phyloP scores from a whole-genome alignment of 768 basidiomycete species.

The Lactarius tabidus region DNA sequence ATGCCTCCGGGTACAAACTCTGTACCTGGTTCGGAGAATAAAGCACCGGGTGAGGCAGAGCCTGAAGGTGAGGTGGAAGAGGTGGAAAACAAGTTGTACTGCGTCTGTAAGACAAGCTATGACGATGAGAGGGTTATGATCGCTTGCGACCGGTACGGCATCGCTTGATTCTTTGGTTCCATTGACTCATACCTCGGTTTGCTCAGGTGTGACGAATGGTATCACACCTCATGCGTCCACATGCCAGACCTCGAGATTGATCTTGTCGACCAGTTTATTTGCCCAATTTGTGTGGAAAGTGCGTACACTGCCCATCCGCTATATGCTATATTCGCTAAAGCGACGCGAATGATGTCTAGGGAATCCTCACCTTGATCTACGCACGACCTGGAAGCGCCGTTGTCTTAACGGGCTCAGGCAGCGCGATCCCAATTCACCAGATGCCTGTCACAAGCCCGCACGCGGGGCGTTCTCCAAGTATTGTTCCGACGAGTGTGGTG shows the following conservation, averaged over 20 bases:
- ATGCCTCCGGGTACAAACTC: slow-evolving; percentile 43
- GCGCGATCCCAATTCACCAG: slow-evolving; percentile 53
- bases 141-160: slow-evolving; percentile 79
- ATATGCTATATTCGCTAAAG: neutral
- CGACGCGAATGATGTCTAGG: slow-evolving; percentile 36
- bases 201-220: slow-evolving; percentile 89
- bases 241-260: slow-evolving; percentile 81
- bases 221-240: slow-evolving; percentile 79
- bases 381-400: slow-evolving; percentile 76
- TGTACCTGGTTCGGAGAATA: slow-evolving; percentile 42
- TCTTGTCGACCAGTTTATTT: slow-evolving; percentile 90
- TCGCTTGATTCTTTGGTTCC: neutral
- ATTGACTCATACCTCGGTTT: neutral
- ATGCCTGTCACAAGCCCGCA: slow-evolving; percentile 75
- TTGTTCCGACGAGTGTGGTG: slow-evolving; percentile 85
- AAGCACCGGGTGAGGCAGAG: slow-evolving; percentile 33
- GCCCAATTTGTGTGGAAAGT: slow-evolving; percentile 77
- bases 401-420: slow-evolving; percentile 70
- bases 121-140: slow-evolving; percentile 90
- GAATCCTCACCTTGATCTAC: slow-evolving; percentile 53
- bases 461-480: slow-evolving; percentile 86
- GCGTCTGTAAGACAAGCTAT: slow-evolving; percentile 82
- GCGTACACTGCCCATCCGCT: slow-evolving; percentile 32
- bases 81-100: slow-evolving; percentile 72
- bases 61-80: slow-evolving; percentile 39